Evolutionary conservation across 352 stramenopile species (phyloP), one percentile per base, ranked within the genome.

Genomic region (Lagenidium giganteum): DNA sequence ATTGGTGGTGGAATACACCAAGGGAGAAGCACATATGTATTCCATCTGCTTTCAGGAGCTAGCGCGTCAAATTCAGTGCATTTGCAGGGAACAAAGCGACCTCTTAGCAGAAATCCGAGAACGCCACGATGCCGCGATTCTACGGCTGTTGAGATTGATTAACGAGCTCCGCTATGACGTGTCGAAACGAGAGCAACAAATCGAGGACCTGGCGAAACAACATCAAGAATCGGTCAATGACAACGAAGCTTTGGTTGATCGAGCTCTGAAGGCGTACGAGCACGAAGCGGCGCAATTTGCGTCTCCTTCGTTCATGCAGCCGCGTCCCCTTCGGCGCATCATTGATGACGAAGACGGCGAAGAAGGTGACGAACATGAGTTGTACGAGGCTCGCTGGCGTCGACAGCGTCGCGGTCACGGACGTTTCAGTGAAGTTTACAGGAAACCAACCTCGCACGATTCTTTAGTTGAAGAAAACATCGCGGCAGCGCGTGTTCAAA

Each of bases 21-120:
- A 68, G 25, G 54, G 67, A 6, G 79, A 92, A 46, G 71, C 61
- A 39, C 54, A 51, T 29, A 61, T 92, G 21, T 86, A 87, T 61
- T 83, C 76, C 17, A 18, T 85, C 23, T 86, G 74, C 39, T 92
- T 87, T 46, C 71, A 85, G 41, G 79, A 92, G 47, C 57, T 92
- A 18, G 71, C 60, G 18, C 67, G 76, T 3, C 79, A 92, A 42
- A 81, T 88, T 41, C 73, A 76, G 42, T 89, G 54, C 34, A 82
- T 87, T 42, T 89, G 76, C 49, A 75, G 68, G 32, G 79, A 92
- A 54, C 79, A 92, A 42, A 83, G 75, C 43, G 73, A 84, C 32
- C 47, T 89, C 8, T 42, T 89, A 14, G 36, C 56, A n/a, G 73
- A 87, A 32, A 77, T 87, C 17, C 64, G 68, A 2, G 46, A 56